Evolutionary conservation across 768 basidiomycete genomes (phyloP).

Genomic region (Russula olivacea): DNA sequence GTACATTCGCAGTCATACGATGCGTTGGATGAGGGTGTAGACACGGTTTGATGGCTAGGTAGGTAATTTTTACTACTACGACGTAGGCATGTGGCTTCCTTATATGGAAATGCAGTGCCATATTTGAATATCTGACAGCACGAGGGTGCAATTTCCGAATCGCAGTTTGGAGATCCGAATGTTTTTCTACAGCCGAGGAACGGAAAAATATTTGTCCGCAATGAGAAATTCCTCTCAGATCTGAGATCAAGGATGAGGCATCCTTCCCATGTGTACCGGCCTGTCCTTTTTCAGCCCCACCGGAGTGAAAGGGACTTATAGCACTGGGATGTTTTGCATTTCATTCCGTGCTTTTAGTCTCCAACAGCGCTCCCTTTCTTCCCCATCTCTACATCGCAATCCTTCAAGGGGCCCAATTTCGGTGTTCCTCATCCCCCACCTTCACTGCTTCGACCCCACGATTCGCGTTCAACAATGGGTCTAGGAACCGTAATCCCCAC

Average conservation of each 20-base stretch:
- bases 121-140: neutral
- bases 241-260: slow-evolving; percentile 8
- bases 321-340: neutral
- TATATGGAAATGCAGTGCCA: slow-evolving; percentile 2
- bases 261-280: slow-evolving; percentile 14
- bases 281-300: neutral
- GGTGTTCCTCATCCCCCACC: neutral
- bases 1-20: neutral
- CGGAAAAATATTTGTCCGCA: neutral
- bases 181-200: neutral
- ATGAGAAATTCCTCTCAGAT: neutral
- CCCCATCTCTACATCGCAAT: neutral
- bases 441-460: neutral
- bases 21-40: neutral
- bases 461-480: slow-evolving; percentile 6
- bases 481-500: neutral
- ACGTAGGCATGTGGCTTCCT: slow-evolving; percentile 1
- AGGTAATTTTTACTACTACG: neutral
- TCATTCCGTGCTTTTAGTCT: neutral
- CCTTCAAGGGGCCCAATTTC: neutral
- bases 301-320: slow-evolving; percentile 2
- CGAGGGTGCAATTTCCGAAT: neutral
- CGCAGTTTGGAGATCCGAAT: neutral
- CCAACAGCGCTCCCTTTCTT: neutral
- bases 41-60: neutral